phyloP scores from a whole-genome alignment of 148 eudicot species.

The Rhododendron simsii region DNA sequence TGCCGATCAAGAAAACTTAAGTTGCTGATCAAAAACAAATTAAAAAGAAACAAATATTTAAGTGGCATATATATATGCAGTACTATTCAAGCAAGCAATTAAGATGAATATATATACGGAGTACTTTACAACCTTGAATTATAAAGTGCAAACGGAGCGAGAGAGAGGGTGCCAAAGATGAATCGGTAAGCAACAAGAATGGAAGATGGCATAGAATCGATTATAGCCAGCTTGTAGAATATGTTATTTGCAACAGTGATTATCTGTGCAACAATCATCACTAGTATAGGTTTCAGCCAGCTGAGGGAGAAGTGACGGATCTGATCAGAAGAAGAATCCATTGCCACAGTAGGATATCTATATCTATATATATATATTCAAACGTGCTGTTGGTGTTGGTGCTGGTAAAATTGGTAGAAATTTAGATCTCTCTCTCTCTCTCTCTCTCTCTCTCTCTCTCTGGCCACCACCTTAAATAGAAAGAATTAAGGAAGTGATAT shows the following conservation, averaged over 20 bases:
- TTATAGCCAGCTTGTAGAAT: background rate
- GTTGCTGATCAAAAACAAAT: too few species aligned
- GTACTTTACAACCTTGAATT: background rate
- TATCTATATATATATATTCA: too few species aligned
- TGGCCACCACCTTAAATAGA: background rate
- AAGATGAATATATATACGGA: too few species aligned
- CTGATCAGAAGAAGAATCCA: background rate
- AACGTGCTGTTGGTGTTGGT: too few species aligned
- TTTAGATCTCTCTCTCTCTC: too few species aligned
- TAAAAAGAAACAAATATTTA: too few species aligned
- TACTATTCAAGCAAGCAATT: too few species aligned
- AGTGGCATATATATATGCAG: too few species aligned
- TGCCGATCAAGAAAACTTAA: too few species aligned
- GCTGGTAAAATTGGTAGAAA: too few species aligned
- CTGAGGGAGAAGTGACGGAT: background rate
- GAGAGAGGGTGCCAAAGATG: background rate
- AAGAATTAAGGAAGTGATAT: background rate
- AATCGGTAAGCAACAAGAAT: slow-evolving; percentile 5
- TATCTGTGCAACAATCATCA: background rate
- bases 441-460: background rate
- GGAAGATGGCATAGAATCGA: background rate
- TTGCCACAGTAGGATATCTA: background rate
- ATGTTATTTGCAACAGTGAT: background rate
- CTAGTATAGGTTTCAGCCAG: background rate
- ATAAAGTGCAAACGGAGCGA: background rate